These are phyloP conservation scores for Tricladium varicosporioides DNA, from an alignment of 2,329 filamentous ascomycete genomes.

Conservation along the genomic window DNA sequence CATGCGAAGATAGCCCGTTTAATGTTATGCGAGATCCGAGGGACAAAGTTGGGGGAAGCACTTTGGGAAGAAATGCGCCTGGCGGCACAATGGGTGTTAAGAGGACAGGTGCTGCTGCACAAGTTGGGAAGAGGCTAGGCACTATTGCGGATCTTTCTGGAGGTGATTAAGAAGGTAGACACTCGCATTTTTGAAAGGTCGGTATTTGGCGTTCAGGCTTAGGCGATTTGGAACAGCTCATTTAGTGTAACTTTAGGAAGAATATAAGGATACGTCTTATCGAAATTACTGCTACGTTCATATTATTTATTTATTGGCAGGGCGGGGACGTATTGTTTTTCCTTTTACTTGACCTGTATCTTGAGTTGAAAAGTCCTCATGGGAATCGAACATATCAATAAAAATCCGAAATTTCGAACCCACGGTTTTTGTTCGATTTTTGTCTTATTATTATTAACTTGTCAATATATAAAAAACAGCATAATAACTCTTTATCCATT, in stretches of 20 bases:
- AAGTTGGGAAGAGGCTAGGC: conserved; percentile 32
- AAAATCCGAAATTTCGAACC: too few relatives aligned
- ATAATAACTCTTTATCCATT: too few relatives aligned
- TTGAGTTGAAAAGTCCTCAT: too few relatives aligned
- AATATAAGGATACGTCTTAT: too few relatives aligned
- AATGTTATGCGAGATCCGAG: conserved; percentile 43
- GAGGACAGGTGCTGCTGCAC: conserved; percentile 30
- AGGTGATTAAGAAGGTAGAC: conserved; percentile 11
- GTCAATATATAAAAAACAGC: too few relatives aligned
- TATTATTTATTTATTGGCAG: too few relatives aligned
- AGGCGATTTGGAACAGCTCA: neutral
- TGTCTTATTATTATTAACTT: too few relatives aligned
- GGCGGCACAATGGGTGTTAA: conserved; percentile 6
- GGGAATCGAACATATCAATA: too few relatives aligned
- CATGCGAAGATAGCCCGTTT: conserved; percentile 58
- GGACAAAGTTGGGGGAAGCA: neutral
- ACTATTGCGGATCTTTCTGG: conserved; percentile 33
- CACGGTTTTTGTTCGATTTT: too few relatives aligned
- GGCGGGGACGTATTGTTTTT: too few relatives aligned
- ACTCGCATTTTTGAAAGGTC: neutral
- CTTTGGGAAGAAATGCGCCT: conserved; percentile 15
- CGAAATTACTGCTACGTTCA: too few relatives aligned
- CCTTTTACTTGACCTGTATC: too few relatives aligned
- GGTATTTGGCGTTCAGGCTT: neutral
- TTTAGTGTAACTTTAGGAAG: neutral